A percentile compares a stretch with the other conserved stretches of the same genome.
phyloP scores from a whole-genome alignment of 2,329 filamentous ascomycete species.

The Chrysosporium queenslandicum region DNA sequence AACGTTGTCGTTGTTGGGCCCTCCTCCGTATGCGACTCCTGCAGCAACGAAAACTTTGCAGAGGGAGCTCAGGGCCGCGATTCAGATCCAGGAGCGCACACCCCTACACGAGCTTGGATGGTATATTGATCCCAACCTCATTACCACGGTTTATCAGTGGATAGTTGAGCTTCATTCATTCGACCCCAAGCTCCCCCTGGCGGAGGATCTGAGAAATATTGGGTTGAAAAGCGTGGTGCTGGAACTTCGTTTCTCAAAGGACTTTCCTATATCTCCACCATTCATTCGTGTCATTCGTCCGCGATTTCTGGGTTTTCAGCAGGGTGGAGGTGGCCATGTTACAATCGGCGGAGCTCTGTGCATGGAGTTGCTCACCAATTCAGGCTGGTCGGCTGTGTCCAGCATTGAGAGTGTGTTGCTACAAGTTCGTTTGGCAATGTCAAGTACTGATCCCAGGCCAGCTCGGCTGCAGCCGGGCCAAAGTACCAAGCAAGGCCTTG shows the following conservation, averaged over 20 bases:
- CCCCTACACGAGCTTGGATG: conserved; percentile 63
- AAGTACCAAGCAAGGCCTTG: background rate
- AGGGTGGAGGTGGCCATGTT: conserved; percentile 76
- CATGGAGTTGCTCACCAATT: conserved; percentile 75
- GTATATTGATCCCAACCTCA: conserved; percentile 60
- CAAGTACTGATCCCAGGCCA: conserved; percentile 55
- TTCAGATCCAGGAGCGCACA: conserved; percentile 53
- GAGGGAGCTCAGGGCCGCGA: conserved; percentile 53
- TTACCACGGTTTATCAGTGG: conserved; percentile 79
- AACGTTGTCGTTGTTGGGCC: conserved; percentile 53
- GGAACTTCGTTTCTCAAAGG: conserved; percentile 68
- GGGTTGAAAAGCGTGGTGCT: conserved; percentile 60
- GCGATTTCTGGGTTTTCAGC: conserved; percentile 59
- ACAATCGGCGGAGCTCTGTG: conserved; percentile 74
- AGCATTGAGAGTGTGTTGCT: conserved; percentile 70
- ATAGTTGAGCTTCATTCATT: conserved; percentile 84
- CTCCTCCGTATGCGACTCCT: conserved; percentile 55
- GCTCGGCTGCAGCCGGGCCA: conserved; percentile 50
- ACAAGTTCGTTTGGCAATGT: conserved; percentile 69
- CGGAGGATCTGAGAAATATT: conserved; percentile 59
- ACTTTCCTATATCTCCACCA: conserved; percentile 68
- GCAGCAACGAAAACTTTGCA: conserved; percentile 53
- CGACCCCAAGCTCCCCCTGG: conserved; percentile 56
- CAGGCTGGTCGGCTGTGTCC: conserved; percentile 65
- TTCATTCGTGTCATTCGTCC: conserved; percentile 77